These are phyloP conservation scores for Fusarium guadeloupense DNA, from an alignment of 2,329 filamentous ascomycete species.

Conservation along the genomic window DNA sequence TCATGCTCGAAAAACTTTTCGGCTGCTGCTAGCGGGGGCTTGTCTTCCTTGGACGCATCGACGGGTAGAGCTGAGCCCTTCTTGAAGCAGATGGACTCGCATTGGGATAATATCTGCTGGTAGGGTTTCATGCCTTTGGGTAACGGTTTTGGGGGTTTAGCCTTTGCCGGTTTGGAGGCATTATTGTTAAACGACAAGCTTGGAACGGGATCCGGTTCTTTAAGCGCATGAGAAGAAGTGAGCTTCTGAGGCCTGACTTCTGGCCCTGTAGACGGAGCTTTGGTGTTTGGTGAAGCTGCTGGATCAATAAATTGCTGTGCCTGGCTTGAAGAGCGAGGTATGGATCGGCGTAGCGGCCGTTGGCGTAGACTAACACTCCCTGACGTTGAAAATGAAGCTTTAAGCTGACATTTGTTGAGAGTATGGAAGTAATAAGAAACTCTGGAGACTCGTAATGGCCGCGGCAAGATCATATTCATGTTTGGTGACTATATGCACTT, in stretches of 20 bases:
- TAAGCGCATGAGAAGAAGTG: no score
- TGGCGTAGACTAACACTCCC: constrained; percentile 9
- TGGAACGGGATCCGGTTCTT: not conserved
- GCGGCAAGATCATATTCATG: constrained; percentile 4
- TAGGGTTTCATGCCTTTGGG: constrained; percentile 33
- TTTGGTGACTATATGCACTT: not conserved
- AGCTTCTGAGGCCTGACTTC: not conserved
- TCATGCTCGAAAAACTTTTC: constrained; percentile 47
- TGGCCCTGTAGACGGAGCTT: no score
- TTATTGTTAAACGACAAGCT: not conserved
- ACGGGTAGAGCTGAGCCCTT: constrained; percentile 14
- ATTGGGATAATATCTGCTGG: constrained; percentile 31
- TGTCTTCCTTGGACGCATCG: constrained; percentile 33
- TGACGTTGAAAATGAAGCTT: constrained; percentile 4
- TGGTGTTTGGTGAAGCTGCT: not conserved
- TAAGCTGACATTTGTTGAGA: not conserved
- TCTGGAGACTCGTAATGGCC: not conserved
- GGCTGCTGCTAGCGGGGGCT: constrained; percentile 41
- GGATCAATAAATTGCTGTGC: not conserved
- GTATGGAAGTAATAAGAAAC: not conserved
- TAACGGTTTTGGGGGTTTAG: no score
- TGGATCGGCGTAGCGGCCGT: constrained; percentile 3
- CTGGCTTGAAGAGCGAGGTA: not conserved
- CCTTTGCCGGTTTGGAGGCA: constrained; percentile 3
- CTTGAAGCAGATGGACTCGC: constrained; percentile 38